phyloP scores from a whole-genome alignment of 2,329 filamentous ascomycete genomes.

The Penicillium sp. region DNA sequence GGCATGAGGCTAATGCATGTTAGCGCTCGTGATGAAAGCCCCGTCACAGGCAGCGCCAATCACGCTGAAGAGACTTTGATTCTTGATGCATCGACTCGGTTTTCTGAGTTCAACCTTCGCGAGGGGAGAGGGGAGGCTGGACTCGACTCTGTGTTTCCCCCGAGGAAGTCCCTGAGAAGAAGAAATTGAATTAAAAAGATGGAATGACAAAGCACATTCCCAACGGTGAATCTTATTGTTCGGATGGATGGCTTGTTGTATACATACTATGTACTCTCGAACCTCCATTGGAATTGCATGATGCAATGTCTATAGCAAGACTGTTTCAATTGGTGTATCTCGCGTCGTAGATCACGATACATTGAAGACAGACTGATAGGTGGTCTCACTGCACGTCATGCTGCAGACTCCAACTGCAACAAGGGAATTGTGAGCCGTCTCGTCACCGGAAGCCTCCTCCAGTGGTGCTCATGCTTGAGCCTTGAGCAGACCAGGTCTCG shows the following conservation, averaged over 20 bases:
- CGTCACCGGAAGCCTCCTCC: background rate
- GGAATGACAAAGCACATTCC: background rate
- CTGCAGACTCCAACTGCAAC: background rate
- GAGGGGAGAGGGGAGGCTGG: background rate
- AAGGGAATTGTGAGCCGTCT: background rate
- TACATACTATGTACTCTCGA: background rate
- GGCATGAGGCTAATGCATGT: slow-evolving; percentile 4
- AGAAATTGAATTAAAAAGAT: background rate
- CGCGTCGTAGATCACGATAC: slow-evolving; percentile 4
- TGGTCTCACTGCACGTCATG: slow-evolving; percentile 7
- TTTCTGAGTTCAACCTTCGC: background rate
- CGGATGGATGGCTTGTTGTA: background rate
- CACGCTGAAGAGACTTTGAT: background rate
- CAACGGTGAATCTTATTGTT: background rate
- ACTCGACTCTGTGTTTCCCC: background rate
- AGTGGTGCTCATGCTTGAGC: background rate
- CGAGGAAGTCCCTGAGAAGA: background rate
- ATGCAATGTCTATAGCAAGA: background rate
- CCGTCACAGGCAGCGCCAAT: slow-evolving; percentile 8
- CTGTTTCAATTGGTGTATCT: slow-evolving; percentile 1
- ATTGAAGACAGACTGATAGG: slow-evolving; percentile 2
- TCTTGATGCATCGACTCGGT: background rate
- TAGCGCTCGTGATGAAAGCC: slow-evolving; percentile 27
- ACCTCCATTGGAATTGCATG: background rate
- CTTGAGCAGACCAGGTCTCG: background rate